Conservation (phyloP, 352 stramenopile genomes). For the Phytophthora melonis region DNA sequence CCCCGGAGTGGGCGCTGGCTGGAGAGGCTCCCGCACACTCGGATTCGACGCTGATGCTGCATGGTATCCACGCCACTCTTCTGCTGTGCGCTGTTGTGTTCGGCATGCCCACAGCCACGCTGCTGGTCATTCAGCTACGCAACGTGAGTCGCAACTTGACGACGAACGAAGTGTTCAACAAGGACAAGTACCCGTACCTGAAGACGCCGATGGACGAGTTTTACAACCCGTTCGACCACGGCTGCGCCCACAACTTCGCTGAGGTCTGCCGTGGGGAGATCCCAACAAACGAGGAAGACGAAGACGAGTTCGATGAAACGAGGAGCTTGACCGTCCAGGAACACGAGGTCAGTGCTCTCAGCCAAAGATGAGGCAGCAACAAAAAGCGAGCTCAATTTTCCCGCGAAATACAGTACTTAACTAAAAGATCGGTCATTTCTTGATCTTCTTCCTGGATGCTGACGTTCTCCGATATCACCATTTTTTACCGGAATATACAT, state of each 20-base stretch:
- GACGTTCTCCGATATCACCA: no score
- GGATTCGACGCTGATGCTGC: slow-evolving; percentile 55
- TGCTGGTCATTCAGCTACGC: slow-evolving; percentile 74
- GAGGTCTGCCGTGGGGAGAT: slow-evolving; percentile 55
- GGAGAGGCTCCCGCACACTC: slow-evolving; percentile 8
- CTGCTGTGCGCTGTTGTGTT: slow-evolving; percentile 71
- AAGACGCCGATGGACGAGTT: slow-evolving; percentile 85
- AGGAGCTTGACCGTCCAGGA: slow-evolving; percentile 33
- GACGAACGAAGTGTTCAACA: slow-evolving; percentile 91
- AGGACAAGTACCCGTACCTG: slow-evolving; percentile 89
- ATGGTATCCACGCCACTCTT: slow-evolving; percentile 61
- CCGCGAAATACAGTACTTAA: neutral
- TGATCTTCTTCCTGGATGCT: no score
- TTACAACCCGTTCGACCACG: slow-evolving; percentile 80
- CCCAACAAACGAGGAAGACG: slow-evolving; percentile 24
- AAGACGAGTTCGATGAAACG: slow-evolving; percentile 17
- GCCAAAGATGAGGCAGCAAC: slow-evolving; percentile 16
- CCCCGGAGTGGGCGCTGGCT: slow-evolving; percentile 38
- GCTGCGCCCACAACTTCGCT: slow-evolving; percentile 64
- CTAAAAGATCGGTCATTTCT: no score
- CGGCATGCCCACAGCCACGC: slow-evolving; percentile 66
- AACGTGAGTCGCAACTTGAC: slow-evolving; percentile 81
- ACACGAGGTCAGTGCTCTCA: slow-evolving; percentile 14
- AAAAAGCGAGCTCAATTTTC: slow-evolving; percentile 9
- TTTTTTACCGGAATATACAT: no score